Evolutionary conservation across 352 stramenopile species (phyloP).

Genomic region (Aphanomyces euteiches): DNA sequence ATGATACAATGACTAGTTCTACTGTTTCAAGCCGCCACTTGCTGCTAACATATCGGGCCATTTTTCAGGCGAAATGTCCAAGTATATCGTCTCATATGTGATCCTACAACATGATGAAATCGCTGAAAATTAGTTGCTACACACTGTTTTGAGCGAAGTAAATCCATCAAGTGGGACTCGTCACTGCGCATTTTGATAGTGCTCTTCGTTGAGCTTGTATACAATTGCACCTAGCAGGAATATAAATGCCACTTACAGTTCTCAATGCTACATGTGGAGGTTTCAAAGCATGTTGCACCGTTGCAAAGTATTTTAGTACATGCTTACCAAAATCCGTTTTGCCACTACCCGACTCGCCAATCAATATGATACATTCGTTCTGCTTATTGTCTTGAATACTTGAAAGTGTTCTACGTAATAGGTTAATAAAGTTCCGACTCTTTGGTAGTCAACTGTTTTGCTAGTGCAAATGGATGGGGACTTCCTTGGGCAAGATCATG

Average conservation of each 20-base stretch:
- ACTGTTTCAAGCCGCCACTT: conserved; percentile 44
- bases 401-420: conserved; percentile 1
- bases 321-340: conserved; percentile 79
- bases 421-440: neutral
- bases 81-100: conserved; percentile 62
- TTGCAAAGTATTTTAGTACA: conserved; percentile 72
- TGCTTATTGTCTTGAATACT: conserved; percentile 3
- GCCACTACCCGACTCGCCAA: conserved; percentile 64
- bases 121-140: conserved; percentile 1
- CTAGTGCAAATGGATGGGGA: conserved; percentile 69
- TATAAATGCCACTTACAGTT: neutral
- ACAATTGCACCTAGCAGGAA: conserved; percentile 52
- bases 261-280: conserved; percentile 21
- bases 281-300: conserved; percentile 39
- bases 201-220: conserved; percentile 80
- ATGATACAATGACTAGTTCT: conserved; percentile 32
- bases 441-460: conserved; percentile 44
- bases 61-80: conserved; percentile 58
- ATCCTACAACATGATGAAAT: conserved; percentile 36
- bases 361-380: conserved; percentile 38
- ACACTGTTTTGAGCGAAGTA: conserved; percentile 58
- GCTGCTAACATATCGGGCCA: conserved; percentile 65
- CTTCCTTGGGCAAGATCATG: conserved; percentile 17
- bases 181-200: conserved; percentile 79
- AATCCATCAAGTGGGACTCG: conserved; percentile 61